Percentiles rank a stretch among this genome's conserved stretches.
Conservation (phyloP, 192 early-diverging fungal species). For the Geranomyces variabilis region DNA sequence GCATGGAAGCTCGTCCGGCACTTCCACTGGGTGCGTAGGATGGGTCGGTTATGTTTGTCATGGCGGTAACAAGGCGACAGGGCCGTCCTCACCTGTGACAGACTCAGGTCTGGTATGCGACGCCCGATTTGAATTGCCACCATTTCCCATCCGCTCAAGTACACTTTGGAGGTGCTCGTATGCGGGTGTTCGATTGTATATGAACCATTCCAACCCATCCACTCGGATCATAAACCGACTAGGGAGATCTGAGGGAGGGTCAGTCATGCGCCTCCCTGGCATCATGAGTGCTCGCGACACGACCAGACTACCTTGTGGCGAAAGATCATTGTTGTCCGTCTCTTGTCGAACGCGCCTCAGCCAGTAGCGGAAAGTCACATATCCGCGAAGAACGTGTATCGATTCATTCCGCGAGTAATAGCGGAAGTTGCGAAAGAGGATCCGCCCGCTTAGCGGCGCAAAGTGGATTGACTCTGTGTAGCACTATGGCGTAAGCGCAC, state of each 20-base stretch:
- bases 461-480: constrained; percentile 68
- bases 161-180: constrained; percentile 59
- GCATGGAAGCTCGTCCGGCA: constrained; percentile 11
- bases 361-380: constrained; percentile 77
- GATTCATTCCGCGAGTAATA: constrained; percentile 74
- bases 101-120: neutral
- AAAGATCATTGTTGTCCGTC: constrained; percentile 22
- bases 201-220: constrained; percentile 79
- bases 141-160: constrained; percentile 9
- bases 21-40: neutral
- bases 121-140: neutral
- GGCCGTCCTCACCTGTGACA: neutral
- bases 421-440: constrained; percentile 77
- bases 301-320: constrained; percentile 9
- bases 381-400: constrained; percentile 69
- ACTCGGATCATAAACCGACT: constrained; percentile 68
- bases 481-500: neutral
- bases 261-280: neutral
- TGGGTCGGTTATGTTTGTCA: too few relatives aligned
- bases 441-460: constrained; percentile 69
- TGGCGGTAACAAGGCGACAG: too few relatives aligned
- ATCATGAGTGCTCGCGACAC: too few relatives aligned
- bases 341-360: constrained; percentile 57
- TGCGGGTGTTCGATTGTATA: constrained; percentile 76
- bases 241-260: constrained; percentile 31